These are phyloP conservation scores for Silene latifolia DNA, from an alignment of 148 eudicot genomes.

Conservation along the genomic window DNA sequence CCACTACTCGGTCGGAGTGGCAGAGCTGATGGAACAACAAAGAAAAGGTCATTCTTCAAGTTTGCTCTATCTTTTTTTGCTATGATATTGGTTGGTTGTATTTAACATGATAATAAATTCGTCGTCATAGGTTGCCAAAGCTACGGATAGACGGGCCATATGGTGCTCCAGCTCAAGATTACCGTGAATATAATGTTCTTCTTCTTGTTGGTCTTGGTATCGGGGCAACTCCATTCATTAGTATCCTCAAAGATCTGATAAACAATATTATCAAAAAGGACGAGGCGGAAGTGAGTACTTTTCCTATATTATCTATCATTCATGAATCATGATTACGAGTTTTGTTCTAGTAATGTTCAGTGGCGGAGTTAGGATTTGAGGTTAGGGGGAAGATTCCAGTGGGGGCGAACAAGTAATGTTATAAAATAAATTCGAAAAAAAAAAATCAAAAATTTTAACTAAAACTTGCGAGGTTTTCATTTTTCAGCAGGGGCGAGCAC, in stretches of 20 bases:
- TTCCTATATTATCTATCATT: no score
- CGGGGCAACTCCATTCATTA: slow-evolving; percentile 96
- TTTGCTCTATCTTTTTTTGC: background rate
- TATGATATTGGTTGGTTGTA: background rate
- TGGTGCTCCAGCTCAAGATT: slow-evolving; percentile 99
- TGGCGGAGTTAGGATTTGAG: no score
- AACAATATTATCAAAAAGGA: slow-evolving; percentile 83
- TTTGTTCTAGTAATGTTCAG: no score
- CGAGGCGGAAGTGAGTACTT: slow-evolving; percentile 50
- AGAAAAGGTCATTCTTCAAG: slow-evolving; percentile 41
- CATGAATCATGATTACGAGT: slow-evolving; percentile 36
- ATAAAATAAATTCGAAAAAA: no score
- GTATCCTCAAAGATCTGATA: slow-evolving; percentile 90
- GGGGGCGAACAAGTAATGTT: no score
- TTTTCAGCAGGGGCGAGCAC: no score
- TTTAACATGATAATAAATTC: slow-evolving; percentile 15
- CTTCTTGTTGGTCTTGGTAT: slow-evolving; percentile 94
- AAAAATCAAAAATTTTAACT: no score
- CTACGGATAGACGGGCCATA: slow-evolving; percentile 93
- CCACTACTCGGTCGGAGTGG: slow-evolving; percentile 65
- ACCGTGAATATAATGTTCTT: slow-evolving; percentile 76
- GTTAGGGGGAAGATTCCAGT: no score
- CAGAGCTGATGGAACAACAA: slow-evolving; percentile 80
- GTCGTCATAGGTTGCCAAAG: slow-evolving; percentile 67
- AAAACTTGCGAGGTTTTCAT: background rate